A percentile compares a stretch with the other conserved stretches of the same genome.
phyloP scores from a whole-genome alignment of 1,284 basidiomycete species.

The Malassezia equina region DNA sequence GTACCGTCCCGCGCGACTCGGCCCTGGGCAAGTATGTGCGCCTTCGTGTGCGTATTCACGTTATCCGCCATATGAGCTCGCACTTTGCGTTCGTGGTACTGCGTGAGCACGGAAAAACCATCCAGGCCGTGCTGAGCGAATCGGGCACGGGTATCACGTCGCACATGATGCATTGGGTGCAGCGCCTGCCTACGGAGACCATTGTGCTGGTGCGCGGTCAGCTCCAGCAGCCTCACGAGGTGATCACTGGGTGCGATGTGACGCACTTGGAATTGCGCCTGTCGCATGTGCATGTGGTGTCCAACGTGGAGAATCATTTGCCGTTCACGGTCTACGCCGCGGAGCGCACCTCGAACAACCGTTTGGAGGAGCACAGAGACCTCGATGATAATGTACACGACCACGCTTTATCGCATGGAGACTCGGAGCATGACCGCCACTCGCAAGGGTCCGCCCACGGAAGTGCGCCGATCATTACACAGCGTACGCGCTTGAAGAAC shows the following conservation, averaged over 20 bases:
- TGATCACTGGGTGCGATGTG: slow-evolving; percentile 31
- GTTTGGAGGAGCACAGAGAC: slow-evolving; percentile 21
- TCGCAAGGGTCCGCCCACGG: slow-evolving; percentile 9
- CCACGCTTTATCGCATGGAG: slow-evolving; percentile 11
- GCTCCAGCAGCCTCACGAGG: slow-evolving; percentile 31
- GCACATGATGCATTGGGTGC: slow-evolving; percentile 41
- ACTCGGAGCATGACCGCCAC: neutral
- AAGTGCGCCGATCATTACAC: slow-evolving; percentile 23
- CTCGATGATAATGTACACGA: neutral
- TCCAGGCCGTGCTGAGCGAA: slow-evolving; percentile 37
- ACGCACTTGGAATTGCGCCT: slow-evolving; percentile 36
- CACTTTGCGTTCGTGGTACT: slow-evolving; percentile 39
- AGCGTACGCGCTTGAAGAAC: slow-evolving; percentile 37
- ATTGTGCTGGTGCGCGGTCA: slow-evolving; percentile 33
- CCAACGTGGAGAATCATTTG: slow-evolving; percentile 25
- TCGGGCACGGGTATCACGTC: slow-evolving; percentile 20
- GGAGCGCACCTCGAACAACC: slow-evolving; percentile 26
- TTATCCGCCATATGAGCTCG: slow-evolving; percentile 33
- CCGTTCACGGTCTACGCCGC: slow-evolving; percentile 43
- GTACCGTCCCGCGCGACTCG: neutral
- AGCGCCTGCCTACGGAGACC: slow-evolving; percentile 32
- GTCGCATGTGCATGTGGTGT: slow-evolving; percentile 31
- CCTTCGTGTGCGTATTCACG: slow-evolving; percentile 35
- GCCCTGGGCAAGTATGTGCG: slow-evolving; percentile 14
- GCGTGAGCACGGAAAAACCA: slow-evolving; percentile 33